A percentile compares a stretch with the other conserved stretches of the same genome.
Evolutionary conservation across 805 yeast species (phyloP).

Genomic region (Schwanniomyces sp.): DNA sequence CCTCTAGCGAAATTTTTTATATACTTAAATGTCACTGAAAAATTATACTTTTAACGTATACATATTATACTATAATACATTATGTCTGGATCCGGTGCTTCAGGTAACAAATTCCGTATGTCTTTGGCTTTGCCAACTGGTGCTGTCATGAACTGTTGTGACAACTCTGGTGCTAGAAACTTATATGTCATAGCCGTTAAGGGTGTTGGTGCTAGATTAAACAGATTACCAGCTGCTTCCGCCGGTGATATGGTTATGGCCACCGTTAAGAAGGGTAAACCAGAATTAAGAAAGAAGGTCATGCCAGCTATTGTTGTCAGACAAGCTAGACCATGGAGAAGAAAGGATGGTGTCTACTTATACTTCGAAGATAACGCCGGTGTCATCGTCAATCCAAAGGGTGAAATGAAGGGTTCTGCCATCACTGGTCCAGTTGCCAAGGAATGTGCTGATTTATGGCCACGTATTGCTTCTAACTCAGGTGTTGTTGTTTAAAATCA

Average conservation of each 20-base stretch:
- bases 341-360: conserved; percentile 99
- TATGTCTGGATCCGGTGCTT: conserved; percentile 94
- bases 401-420: conserved; percentile 99
- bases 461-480: conserved; percentile 99
- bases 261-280: conserved; percentile 99
- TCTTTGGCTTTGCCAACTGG: conserved; percentile 99
- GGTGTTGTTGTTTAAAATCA: conserved; percentile 95
- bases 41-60: conserved; percentile 3
- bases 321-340: conserved; percentile 99
- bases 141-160: conserved; percentile 99
- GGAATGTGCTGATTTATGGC: conserved; percentile 99
- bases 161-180: conserved; percentile 99
- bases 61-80: conserved; percentile 31
- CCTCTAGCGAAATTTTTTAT: conserved; percentile 4
- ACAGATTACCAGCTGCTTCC: conserved; percentile 99
- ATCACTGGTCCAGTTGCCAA: conserved; percentile 99
- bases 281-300: conserved; percentile 99
- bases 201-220: conserved; percentile 99
- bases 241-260: conserved; percentile 99
- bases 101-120: conserved; percentile 99
- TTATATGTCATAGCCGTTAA: conserved; percentile 97
- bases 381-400: conserved; percentile 99
- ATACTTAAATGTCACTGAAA: neutral
- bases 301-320: conserved; percentile 99
- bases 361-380: conserved; percentile 99